Evolutionary conservation across 108 stramenopile species (phyloP), one percentile per base, ranked within the genome.

Genomic region (Skeletonema tropicum): DNA sequence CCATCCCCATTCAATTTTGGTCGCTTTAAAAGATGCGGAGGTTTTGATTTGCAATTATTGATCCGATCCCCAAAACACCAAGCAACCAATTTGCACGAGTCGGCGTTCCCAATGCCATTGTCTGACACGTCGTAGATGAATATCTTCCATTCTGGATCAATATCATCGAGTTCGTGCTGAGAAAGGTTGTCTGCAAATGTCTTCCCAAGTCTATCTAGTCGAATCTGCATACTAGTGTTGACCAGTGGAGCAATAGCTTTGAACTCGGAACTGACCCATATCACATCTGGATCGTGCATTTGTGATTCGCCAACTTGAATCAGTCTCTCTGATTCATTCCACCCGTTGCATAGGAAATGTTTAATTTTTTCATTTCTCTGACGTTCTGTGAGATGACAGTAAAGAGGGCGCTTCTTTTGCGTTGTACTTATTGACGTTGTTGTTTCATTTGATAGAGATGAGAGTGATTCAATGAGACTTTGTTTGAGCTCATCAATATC

Each of bases 81-180:
- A n/a, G n/a, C n/a, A n/a, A n/a, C n/a, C n/a, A n/a, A n/a, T n/a
- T n/a, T n/a, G n/a, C n/a, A n/a, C n/a, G n/a, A n/a, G n/a, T n/a
- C n/a, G n/a, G n/a, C 32, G 32, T 38, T 62, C 8, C 61, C 61
- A 5, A 62, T 62, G 11, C 61, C 61, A 33, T 38, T 38, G 31
- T 62, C 61, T 17, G 61, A 62, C 7, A 36, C 8, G 19, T 62
- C 61, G n/a, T 36, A 38, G 31, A 62, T 19, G 61, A 36, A 62
- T 33, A 62, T 62, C 36, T 62, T 33, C 61, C 61, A 62, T 10
- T 38, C 31, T 38, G 61, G 61, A 36, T 62, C 61, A 38, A 62
- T 25, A 38, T 33, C 31, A 38, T 62, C 36, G 6, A 36, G 17
- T 17, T 62, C 32, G 9, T 61, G 1, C 23, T 19, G 60, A 6